These are phyloP conservation scores for Neopestalotiopsis sp. DNA, from an alignment of 2,329 filamentous ascomycete species.

Conservation along the genomic window DNA sequence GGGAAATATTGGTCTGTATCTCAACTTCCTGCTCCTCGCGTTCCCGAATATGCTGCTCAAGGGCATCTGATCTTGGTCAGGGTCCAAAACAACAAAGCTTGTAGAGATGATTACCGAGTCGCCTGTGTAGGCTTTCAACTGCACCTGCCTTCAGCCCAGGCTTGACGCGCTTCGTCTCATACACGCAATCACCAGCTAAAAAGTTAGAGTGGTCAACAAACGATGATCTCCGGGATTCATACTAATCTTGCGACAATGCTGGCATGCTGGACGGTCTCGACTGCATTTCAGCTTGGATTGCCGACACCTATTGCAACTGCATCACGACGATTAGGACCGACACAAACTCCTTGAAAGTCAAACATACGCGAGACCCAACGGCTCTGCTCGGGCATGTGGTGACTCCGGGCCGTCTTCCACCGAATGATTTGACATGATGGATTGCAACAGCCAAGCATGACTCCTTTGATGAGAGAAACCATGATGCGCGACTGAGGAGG, in stretches of 20 bases:
- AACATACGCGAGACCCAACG: neutral
- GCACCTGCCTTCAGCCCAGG: conserved; percentile 44
- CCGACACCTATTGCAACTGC: conserved; percentile 36
- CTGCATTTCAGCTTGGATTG: conserved; percentile 40
- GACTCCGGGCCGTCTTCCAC: neutral
- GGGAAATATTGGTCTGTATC: too few relatives aligned
- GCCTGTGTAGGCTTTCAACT: conserved; percentile 39
- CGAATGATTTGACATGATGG: neutral
- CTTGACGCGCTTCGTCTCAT: conserved; percentile 37
- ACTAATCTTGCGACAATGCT: conserved; percentile 30
- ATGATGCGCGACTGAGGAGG: too few relatives aligned
- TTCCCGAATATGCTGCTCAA: neutral
- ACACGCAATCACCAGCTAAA: conserved; percentile 30
- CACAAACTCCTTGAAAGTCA: too few relatives aligned
- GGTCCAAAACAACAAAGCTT: neutral
- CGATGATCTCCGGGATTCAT: neutral
- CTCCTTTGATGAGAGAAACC: too few relatives aligned
- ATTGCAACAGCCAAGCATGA: too few relatives aligned
- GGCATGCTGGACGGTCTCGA: conserved; percentile 38
- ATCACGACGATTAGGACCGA: neutral
- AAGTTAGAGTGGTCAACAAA: neutral
- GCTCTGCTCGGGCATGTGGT: neutral
- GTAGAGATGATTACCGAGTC: conserved; percentile 31
- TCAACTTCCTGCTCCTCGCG: neutral
- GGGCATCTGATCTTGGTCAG: neutral